These are phyloP conservation scores for Leersia perrieri DNA, from an alignment of 176 grass and related monocot species.

Conservation along the genomic window DNA sequence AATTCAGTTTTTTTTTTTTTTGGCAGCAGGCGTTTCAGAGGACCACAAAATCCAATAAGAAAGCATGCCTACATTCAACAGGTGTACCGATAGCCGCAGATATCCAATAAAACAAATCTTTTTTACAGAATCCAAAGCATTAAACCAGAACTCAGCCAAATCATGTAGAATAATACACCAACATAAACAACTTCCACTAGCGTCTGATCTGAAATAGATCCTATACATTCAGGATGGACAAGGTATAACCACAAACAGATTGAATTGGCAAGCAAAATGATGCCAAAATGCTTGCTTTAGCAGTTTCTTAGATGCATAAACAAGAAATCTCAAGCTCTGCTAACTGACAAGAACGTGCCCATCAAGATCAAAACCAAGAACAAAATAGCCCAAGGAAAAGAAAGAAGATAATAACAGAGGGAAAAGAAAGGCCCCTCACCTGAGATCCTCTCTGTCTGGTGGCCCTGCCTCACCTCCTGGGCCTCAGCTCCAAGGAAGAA, in stretches of 20 bases:
- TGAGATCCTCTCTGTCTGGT: slow-evolving; percentile 82
- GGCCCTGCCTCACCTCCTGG: slow-evolving; percentile 55
- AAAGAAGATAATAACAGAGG: background rate
- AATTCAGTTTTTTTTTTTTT: slow-evolving; percentile 3
- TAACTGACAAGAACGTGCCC: slow-evolving; percentile 14
- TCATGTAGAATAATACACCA: background rate
- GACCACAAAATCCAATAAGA: background rate
- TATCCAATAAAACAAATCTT: background rate
- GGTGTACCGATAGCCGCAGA: background rate
- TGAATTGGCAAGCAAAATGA: background rate
- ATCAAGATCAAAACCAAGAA: slow-evolving; percentile 34
- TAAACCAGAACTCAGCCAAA: background rate
- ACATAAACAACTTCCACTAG: background rate
- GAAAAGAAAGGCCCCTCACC: slow-evolving; percentile 38
- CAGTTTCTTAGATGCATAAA: slow-evolving; percentile 19
- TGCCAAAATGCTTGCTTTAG: slow-evolving; percentile 15
- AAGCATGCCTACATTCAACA: background rate
- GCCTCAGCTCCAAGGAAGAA: slow-evolving; percentile 44
- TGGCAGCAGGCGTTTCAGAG: background rate
- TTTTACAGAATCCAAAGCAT: background rate
- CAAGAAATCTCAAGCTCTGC: slow-evolving; percentile 11
- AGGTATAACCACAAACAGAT: slow-evolving; percentile 1
- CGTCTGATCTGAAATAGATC: background rate
- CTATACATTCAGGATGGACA: background rate
- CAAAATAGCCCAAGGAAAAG: background rate